Conservation (phyloP, 176 grass and related monocot species). For the Rhynchospora breviuscula region DNA sequence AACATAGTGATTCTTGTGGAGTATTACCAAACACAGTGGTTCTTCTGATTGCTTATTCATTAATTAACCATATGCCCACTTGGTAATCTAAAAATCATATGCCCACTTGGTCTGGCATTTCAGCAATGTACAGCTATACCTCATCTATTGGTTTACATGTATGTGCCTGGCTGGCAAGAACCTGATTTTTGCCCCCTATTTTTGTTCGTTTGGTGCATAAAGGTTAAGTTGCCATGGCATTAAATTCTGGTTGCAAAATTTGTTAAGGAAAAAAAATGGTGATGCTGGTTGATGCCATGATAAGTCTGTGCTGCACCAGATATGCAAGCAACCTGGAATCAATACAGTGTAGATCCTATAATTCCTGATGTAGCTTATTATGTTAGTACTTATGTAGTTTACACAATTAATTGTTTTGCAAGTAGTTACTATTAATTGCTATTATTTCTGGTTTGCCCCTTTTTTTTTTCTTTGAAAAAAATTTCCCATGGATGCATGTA, state of each 20-base stretch:
- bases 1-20: not conserved
- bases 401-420: not conserved
- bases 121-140: not conserved
- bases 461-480: conserved; percentile 6
- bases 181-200: not conserved
- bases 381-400: not conserved
- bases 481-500: not conserved
- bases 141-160: not conserved
- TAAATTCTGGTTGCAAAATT: not conserved
- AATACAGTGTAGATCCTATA: not conserved
- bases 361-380: not conserved
- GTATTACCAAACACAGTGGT: not conserved
- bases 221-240: not conserved
- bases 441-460: not conserved
- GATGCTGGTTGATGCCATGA: too few species aligned
- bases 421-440: too few species aligned
- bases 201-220: not conserved
- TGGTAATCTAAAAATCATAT: not conserved
- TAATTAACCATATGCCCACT: not conserved
- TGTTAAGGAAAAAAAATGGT: too few species aligned
- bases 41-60: not conserved
- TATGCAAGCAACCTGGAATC: not conserved
- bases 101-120: not conserved
- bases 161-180: not conserved
- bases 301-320: too few species aligned